Evolutionary conservation across 345 rosid species (phyloP), one percentile per base, ranked within the genome.

Genomic region (Combretum micranthum): DNA sequence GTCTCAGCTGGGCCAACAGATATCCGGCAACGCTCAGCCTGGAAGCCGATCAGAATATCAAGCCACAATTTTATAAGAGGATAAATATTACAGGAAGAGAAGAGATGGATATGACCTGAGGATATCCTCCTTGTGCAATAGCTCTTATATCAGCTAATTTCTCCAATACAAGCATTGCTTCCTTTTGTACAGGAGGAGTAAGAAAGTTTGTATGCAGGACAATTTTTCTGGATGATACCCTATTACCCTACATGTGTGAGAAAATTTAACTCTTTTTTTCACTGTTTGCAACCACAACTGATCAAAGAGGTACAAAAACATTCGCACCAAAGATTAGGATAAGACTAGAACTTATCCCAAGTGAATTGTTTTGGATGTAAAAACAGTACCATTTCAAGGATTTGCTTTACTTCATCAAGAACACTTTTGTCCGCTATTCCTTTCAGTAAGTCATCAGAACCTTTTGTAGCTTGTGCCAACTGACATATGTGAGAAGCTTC

Each of bases 1-100:
- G 69, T 75, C 64, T 88, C 91, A 52, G 85, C 75, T 69, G 83
- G 83, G 63, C 96, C 95, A 56, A 88, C 60, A 14, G 98, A 88
- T 51, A 92, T 69, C 68, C 98, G 83, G 72, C 95, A 83, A 60
- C 91, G 80, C 70, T 93, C 97, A 56, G 99, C 97, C 99, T 93
- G 69, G 52, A 65, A 32, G 63, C 62, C 72, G 56, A 37, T 45
- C 32, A 57, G 63, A 22, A 66, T 37, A 32, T 21, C 19, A 57
- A 19, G 59, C 62, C 26, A 46, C 19, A 57, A 17, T 26, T 20
- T 59, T 59, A 52, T 6, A 53, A 53, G 22, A 58, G 12, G 44
- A 22, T 14, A 18, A 14, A 18, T 17, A 53, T 48, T 42, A 50
- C 9, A 12, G 50, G 50, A 39, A 44, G 64, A 58, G 55, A 49